Evolutionary conservation across 331 rosid species (phyloP), one percentile per base, ranked within the genome.

Genomic region (Phaseolus coccineus): DNA sequence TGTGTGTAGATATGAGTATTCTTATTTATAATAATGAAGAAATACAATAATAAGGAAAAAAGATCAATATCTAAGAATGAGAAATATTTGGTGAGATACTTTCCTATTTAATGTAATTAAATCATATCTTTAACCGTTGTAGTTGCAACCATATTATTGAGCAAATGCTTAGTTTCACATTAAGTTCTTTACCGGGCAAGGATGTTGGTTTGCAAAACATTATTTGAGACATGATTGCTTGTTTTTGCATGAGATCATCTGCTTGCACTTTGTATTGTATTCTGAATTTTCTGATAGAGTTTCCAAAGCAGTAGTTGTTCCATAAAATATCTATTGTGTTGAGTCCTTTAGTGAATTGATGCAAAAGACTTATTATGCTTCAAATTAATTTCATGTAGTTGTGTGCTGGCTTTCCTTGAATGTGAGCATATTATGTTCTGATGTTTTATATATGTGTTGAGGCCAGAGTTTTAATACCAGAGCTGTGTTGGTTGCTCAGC

Each of bases 331-430:
- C 47, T 25, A 11, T 48, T 37, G 5, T 61, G 47, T 39, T 62
- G 52, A 51, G 57, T 48, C 35, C 62, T 50, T 59, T 28, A 61
- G 37, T 79, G 65, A 69, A 74, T 59, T 62, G 59, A 53, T 64
- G 53, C 47, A 37, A 8, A 59, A 67, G 62, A 74, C 19, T 5
- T 64, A 72, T 30, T 6, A 19, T 40, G 51, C 75, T 3, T 33
- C 12, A 52, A 52, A 28, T 30, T 40, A 39, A 63, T 67, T 37
- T 46, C 31, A 4, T 70, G 50, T 28, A 16, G 19, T 37, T 57
- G 47, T 48, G 48, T 63, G 56, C 28, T 65, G 74, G 51, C 61
- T 19, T 19, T 80, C 50, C 40, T 46, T 53, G 35, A 73, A 30
- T 40, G 28, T 48, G 33, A 30, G 42, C 42, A 4, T 12, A 53